These are phyloP conservation scores for Cystofilobasidium bisporidii DNA, from an alignment of 768 basidiomycete genomes.

Conservation along the genomic window DNA sequence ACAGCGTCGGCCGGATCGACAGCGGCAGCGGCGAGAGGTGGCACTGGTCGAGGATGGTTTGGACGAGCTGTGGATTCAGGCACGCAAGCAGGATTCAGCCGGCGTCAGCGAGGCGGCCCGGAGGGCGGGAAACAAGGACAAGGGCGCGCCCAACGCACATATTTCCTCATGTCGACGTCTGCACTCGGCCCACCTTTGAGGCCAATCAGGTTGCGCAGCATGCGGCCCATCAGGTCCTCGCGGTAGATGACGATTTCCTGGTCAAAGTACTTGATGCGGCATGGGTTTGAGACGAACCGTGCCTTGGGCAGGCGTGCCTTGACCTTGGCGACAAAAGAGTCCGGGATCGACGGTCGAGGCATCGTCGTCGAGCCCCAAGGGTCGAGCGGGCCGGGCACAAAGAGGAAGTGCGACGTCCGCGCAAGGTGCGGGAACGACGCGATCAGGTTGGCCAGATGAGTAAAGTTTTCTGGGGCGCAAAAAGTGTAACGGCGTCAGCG, in stretches of 20 bases:
- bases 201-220: conserved; percentile 83
- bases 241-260: conserved; percentile 92
- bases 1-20: conserved; percentile 72
- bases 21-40: conserved; percentile 82
- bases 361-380: conserved; percentile 67
- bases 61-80: conserved; percentile 49
- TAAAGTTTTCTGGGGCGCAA: conserved; percentile 50
- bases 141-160: conserved; percentile 49
- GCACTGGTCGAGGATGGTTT: conserved; percentile 87
- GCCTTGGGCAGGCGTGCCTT: conserved; percentile 64
- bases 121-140: not conserved
- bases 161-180: conserved; percentile 69
- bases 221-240: conserved; percentile 84
- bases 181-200: conserved; percentile 69
- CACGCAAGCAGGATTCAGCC: no score
- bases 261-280: conserved; percentile 85
- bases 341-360: conserved; percentile 71
- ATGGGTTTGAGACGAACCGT: conserved; percentile 81
- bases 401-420: conserved; percentile 73
- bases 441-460: conserved; percentile 74
- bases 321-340: conserved; percentile 61
- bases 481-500: no score
- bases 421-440: conserved; percentile 67
- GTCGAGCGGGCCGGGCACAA: conserved; percentile 91
- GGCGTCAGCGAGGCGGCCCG: no score